Evolutionary conservation across 129 eudicot species (phyloP), one percentile per base, ranked within the genome.

Genomic region (Saposhnikovia divaricata): DNA sequence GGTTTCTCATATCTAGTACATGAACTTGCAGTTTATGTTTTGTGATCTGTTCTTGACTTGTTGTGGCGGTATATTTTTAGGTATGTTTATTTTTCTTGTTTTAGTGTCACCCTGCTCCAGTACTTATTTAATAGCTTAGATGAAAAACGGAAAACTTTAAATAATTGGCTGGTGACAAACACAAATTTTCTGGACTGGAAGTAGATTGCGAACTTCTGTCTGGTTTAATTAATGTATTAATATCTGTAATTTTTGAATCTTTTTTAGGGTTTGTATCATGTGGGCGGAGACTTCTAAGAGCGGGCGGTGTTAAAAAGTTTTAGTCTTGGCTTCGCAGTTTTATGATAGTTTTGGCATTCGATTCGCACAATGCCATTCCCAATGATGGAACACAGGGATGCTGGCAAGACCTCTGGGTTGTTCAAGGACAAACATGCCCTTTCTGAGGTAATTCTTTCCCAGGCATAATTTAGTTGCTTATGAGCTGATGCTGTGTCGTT

Each of bases 301-400:
- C 48, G 4, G 28, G 39, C 19, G 39, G 40, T 12, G 72, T 65
- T 65, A 19, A 65, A 65, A 27, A 65, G 39, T 25, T 65, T 27
- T 0, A 65, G 34, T 65, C 28, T 38, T 45, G 12, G 18, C 27
- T 39, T 51, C 63, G 19, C n/a, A 11, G 15, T 31, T 72, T 11
- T 68, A 16, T 38, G 51, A 19, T 21, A 45, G 15, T 53, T 45
- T 38, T 69, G 82, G 48, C 39, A 79, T 31, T 25, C 25, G 66
- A 55, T 42, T 25, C 69, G 51, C 39, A 68, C n/a, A 46, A 79
- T 79, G 82, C 68, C 74, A 19, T 72, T 79, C 69, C 46, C 6
- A 14, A 47, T 68, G 18, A 79, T 68, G 82, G 82, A 79, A 46
- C 76, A 79, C 47, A 50, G 59, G 76, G 47, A 79, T 79, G 66